Evolutionary conservation across 495 filamentous ascomycete species (phyloP).

Genomic region (Apiosordaria backusii): DNA sequence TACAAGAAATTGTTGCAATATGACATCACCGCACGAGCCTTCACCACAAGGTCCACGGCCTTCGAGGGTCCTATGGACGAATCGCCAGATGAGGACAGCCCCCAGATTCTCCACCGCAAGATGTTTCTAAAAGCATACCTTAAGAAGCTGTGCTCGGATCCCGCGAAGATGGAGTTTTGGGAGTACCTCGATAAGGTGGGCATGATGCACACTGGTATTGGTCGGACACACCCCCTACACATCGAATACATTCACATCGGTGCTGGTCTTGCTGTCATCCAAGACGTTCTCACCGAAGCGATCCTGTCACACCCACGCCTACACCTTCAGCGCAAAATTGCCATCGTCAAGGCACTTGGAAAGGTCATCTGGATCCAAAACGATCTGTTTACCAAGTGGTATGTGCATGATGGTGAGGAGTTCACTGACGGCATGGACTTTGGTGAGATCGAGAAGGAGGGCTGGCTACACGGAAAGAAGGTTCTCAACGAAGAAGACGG

Average conservation of each 20-base stretch:
- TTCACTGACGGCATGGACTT: conserved; percentile 58
- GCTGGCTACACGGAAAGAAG: conserved; percentile 50
- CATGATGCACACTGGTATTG: conserved; percentile 68
- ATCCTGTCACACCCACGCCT: conserved; percentile 66
- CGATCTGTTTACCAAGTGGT: conserved; percentile 75
- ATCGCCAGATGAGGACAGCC: conserved; percentile 57
- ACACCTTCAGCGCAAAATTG: conserved; percentile 59
- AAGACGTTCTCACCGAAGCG: conserved; percentile 70
- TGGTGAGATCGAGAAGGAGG: conserved; percentile 57
- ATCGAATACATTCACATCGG: conserved; percentile 76
- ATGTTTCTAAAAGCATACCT: conserved; percentile 72
- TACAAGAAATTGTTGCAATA: conserved; percentile 71
- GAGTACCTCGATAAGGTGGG: conserved; percentile 76
- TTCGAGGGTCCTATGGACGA: conserved; percentile 61
- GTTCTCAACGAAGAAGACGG: conserved; percentile 33
- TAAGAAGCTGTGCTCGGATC: conserved; percentile 65
- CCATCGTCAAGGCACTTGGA: conserved; percentile 60
- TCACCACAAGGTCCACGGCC: conserved; percentile 63
- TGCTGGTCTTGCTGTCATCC: conserved; percentile 62
- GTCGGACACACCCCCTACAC: conserved; percentile 60
- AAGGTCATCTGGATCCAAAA: conserved; percentile 71
- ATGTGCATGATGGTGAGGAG: conserved; percentile 68
- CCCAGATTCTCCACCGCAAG: conserved; percentile 71
- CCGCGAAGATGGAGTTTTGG: conserved; percentile 71
- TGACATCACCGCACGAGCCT: conserved; percentile 71